These are phyloP conservation scores for Kodamaea fukazawae DNA, from an alignment of 805 yeast species.

Conservation along the genomic window DNA sequence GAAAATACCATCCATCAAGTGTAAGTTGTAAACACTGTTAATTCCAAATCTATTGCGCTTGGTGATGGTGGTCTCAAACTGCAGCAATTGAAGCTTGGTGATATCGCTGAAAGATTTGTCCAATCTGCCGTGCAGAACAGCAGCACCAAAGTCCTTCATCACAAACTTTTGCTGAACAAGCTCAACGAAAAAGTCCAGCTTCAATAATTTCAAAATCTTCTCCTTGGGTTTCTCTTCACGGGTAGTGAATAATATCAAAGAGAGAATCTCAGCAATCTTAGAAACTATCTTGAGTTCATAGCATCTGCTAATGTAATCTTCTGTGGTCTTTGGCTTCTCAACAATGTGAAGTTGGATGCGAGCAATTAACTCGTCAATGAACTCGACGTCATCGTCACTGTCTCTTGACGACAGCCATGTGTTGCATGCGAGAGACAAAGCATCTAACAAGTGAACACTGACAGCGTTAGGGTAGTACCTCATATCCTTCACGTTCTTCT, in stretches of 20 bases:
- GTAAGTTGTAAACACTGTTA: constrained; percentile 55
- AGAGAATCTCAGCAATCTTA: constrained; percentile 70
- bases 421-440: constrained; percentile 71
- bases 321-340: constrained; percentile 15
- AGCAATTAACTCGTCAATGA: constrained; percentile 41
- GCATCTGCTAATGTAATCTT: constrained; percentile 37
- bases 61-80: constrained; percentile 48
- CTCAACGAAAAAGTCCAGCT: constrained; percentile 33
- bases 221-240: constrained; percentile 39
- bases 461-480: constrained; percentile 58
- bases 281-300: constrained; percentile 59
- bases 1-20: constrained; percentile 61
- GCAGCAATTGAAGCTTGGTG: constrained; percentile 43
- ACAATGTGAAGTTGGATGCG: constrained; percentile 24
- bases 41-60: constrained; percentile 50
- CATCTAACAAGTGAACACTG: constrained; percentile 66
- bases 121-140: constrained; percentile 45
- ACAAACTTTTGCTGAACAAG: constrained; percentile 31
- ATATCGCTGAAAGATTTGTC: constrained; percentile 44
- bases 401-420: constrained; percentile 70
- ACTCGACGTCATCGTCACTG: constrained; percentile 49
- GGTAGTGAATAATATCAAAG: constrained; percentile 64
- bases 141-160: constrained; percentile 44
- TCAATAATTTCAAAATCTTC: constrained; percentile 43
- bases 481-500: constrained; percentile 51